Evolutionary conservation across 768 basidiomycete genomes (phyloP).

Genomic region (Imleria badia): DNA sequence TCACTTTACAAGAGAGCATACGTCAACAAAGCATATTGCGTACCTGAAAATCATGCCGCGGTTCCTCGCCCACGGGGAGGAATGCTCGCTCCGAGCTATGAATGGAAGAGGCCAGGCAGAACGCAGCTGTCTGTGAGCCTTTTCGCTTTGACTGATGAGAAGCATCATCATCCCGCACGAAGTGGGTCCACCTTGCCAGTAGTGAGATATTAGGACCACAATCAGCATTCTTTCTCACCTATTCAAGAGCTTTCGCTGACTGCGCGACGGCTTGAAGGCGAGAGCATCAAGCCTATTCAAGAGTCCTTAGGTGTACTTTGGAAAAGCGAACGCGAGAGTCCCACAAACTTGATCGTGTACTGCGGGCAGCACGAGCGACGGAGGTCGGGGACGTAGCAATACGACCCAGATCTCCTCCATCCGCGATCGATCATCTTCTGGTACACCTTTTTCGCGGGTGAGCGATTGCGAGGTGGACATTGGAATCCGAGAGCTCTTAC

Average conservation of each 20-base stretch:
- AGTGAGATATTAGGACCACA: not conserved
- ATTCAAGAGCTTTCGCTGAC: constrained; percentile 73
- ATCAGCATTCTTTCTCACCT: constrained; percentile 41
- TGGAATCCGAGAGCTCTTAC: constrained; percentile 30
- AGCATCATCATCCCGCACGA: constrained; percentile 47
- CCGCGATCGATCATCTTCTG: constrained; percentile 83
- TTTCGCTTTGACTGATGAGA: constrained; percentile 11
- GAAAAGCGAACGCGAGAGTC: constrained; percentile 5
- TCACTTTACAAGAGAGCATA: not conserved
- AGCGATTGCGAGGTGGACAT: not conserved
- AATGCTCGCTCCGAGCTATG: constrained; percentile 54
- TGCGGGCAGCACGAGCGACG: constrained; percentile 85
- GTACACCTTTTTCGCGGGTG: constrained; percentile 52
- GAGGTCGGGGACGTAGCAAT: constrained; percentile 88
- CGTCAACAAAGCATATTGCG: not conserved
- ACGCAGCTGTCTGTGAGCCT: constrained; percentile 20
- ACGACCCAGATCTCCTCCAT: constrained; percentile 81
- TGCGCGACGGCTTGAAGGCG: constrained; percentile 66
- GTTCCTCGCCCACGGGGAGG: constrained; percentile 22
- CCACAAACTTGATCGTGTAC: constrained; percentile 83
- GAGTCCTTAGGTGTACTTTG: constrained; percentile 15
- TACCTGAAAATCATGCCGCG: constrained; percentile 63
- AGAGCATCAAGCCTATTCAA: constrained; percentile 59
- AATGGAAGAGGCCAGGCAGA: constrained; percentile 47
- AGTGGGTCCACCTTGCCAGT: constrained; percentile 67